Evolutionary conservation across 228 moss, liverwort and hornwort species (phyloP), one percentile per base, ranked within the genome.

Genomic region (Sphagnum fallax): DNA sequence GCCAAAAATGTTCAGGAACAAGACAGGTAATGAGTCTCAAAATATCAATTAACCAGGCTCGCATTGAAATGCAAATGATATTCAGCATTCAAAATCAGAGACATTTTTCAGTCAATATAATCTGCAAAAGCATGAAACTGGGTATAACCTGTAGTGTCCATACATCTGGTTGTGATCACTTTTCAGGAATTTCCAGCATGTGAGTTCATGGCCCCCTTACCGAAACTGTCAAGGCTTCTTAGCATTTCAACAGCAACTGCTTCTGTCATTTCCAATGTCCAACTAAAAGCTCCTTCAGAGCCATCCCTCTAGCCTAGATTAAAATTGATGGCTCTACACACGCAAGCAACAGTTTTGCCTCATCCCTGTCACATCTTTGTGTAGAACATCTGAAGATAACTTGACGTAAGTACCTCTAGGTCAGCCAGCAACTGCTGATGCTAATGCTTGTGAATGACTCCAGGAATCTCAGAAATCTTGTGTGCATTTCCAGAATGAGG

Each of bases 401-500:
- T 98, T 94, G 1, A 98, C 87, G 59, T 98, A 98, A 6, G 83
- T 69, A 0, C 90, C 98, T 4, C 98, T 94, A 1, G 98, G 98
- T 61, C 94, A 82, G 48, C 89, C 92, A 71, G 77, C 81, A 0
- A 85, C 76, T 0, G 92, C 87, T 10, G 85, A 81, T 1, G 80
- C 76, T 0, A 98, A 73, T 4, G 98, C 94, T 52, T 81, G 84
- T 8, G 87, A 77, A 98, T 75, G 6, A 92, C 92, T 58, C 62
- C 69, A 14, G 98, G 98, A 8, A 98, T 98, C 59, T 98, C 92
- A 49, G 53, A 53, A 48, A 98, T 89, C 5, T 55, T 83, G 51
- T 79, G 87, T n/a, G 94, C 98, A 71, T 92, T 98, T 11, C 84
- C 92, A n/a, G 92, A 78, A 14, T 86, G 94, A 98, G 7, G 98